Percentiles rank a stretch among this genome's conserved stretches.
These are phyloP conservation scores for Quillaja saponaria DNA, from an alignment of 306 rosid species.

Conservation along the genomic window DNA sequence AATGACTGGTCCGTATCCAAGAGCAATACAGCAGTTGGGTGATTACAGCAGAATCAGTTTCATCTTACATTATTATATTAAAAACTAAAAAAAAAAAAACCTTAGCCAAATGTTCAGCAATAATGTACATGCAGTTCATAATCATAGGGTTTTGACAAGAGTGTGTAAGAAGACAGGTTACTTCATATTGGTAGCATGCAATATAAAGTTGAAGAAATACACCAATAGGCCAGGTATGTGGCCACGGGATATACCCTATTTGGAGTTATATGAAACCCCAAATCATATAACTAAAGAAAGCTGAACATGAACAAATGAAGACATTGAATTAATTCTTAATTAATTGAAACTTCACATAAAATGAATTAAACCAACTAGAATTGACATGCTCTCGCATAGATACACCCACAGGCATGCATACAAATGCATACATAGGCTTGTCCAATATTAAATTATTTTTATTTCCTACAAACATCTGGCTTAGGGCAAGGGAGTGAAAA, in stretches of 20 bases:
- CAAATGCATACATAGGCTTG: no score
- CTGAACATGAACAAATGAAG: neutral
- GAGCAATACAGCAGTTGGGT: neutral
- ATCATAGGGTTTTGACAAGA: no score
- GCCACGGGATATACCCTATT: neutral
- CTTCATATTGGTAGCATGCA: no score
- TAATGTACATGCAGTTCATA: no score
- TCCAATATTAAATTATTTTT: neutral
- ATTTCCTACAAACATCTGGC: constrained; percentile 15
- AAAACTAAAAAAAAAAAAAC: no score
- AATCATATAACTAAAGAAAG: neutral
- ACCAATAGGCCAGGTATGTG: neutral
- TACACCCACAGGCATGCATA: neutral
- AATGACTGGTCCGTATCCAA: neutral
- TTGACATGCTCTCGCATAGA: neutral
- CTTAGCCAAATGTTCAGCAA: no score
- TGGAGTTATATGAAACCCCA: neutral
- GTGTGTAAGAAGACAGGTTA: no score
- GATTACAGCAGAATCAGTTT: constrained; percentile 4
- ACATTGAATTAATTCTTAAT: neutral
- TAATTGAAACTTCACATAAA: neutral
- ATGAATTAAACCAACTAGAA: no score
- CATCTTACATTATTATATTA: no score
- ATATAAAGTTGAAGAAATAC: neutral
- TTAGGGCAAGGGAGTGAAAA: neutral